Evolutionary conservation across 352 stramenopile genomes (phyloP), one percentile per base, ranked within the genome.

Genomic region (Bremia lactucae): DNA sequence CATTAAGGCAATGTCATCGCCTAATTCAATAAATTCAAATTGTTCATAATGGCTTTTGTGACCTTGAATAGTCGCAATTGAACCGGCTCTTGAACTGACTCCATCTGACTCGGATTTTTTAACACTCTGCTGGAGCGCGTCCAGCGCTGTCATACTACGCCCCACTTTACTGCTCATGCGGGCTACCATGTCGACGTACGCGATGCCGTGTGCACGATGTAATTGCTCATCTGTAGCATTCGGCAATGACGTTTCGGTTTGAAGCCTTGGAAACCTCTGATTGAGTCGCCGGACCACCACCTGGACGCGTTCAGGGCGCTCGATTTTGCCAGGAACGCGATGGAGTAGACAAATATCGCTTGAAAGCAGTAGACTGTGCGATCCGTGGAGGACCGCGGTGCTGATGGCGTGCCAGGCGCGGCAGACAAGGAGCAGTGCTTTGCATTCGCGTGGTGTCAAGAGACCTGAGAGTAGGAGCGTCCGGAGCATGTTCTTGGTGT

Each of bases 1-100:
- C 72, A 84, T 86, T 20, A 89, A 52, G 23, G 68, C 59, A 42
- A 68, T 81, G 36, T 89, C 77, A 3, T 70, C 61, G 28, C 82
- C 75, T 16, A 87, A 42, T n/a, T 83, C 70, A 21, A 85, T 62
- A 22, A 58, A 79, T 48, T 83, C 62, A 46, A 69, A 83, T 42
- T 82, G 70, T 40, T 54, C 52, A 24, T 77, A 82, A 55, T 74
- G 71, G n/a, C 49, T 53, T 11, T 59, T 64, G 33, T 71, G 75
- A 16, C 51, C 52, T 19, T 67, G 58, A 4, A 59, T 19, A 8
- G 39, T 59, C 0, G 48, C 33, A 13, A 59, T 57, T 36, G 42
- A 43, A 10, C 41, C 31, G 19, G 28, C 42, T 46, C 48, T 42
- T 3, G 36, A 42, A 43, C 48, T 62, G 18, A 38, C 22, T n/a